A percentile compares a stretch with the other conserved stretches of the same genome.
Evolutionary conservation across 495 filamentous ascomycete genomes (phyloP).

Genomic region (Penicillium parvum): DNA sequence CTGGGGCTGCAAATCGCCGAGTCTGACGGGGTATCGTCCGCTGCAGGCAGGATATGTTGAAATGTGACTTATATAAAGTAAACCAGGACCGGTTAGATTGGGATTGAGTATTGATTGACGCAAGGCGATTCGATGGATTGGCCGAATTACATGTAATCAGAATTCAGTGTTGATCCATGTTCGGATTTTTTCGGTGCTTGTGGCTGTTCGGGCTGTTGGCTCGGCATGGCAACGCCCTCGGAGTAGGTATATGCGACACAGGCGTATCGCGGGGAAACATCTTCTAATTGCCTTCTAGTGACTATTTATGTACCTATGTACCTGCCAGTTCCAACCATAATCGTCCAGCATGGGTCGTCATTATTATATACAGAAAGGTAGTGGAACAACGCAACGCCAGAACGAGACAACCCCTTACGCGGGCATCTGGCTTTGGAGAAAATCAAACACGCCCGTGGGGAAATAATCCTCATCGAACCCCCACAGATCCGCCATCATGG

Average conservation of each 20-base stretch:
- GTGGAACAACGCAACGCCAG: background rate
- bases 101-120: background rate
- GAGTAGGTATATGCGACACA: constrained; percentile 1
- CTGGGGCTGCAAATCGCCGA: constrained; percentile 12
- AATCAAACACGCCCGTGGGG: constrained; percentile 47
- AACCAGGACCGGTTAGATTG: background rate
- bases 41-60: too few relatives aligned
- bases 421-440: constrained; percentile 48
- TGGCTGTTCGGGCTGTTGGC: constrained; percentile 1
- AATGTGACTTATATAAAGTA: too few relatives aligned
- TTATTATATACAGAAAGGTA: constrained; percentile 9
- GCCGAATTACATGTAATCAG: constrained; percentile 9
- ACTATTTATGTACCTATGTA: constrained; percentile 1
- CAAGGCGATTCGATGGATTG: constrained; percentile 11
- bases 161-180: background rate
- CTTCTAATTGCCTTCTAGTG: background rate
- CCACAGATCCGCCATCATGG: constrained; percentile 48
- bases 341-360: constrained; percentile 1
- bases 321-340: constrained; percentile 1
- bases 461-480: constrained; percentile 48
- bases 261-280: background rate
- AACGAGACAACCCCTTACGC: constrained; percentile 16
- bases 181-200: constrained; percentile 22
- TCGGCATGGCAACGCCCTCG: constrained; percentile 4
- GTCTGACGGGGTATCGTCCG: background rate